A percentile compares a stretch with the other conserved stretches of the same genome.
These are phyloP conservation scores for Proliferodiscus dingleyae DNA, from an alignment of 2,329 filamentous ascomycete species.

Conservation along the genomic window DNA sequence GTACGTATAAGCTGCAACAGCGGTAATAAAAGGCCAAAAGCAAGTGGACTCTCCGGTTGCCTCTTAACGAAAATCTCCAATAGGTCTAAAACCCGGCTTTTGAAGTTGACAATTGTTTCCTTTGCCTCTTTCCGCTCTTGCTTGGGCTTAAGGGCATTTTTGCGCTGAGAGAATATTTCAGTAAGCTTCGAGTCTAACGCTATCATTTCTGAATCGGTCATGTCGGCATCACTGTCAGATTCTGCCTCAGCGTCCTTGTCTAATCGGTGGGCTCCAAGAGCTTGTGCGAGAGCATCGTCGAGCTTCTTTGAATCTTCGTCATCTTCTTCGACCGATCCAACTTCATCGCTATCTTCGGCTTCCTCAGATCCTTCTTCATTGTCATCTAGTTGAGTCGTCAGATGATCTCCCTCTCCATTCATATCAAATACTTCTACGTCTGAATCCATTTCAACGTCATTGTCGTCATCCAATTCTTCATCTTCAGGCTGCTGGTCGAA, in stretches of 20 bases:
- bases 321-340: conserved; percentile 33
- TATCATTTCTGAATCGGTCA: conserved; percentile 96
- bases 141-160: conserved; percentile 63
- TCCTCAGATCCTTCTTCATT: conserved; percentile 36
- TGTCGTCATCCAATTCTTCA: conserved; percentile 42
- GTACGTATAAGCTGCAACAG: conserved; percentile 70
- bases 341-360: conserved; percentile 33
- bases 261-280: conserved; percentile 66
- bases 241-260: conserved; percentile 55
- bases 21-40: conserved; percentile 67
- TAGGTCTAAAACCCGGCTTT: conserved; percentile 86
- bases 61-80: conserved; percentile 80
- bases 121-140: conserved; percentile 84
- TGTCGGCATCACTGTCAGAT: conserved; percentile 66
- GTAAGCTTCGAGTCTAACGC: conserved; percentile 76
- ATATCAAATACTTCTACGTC: conserved; percentile 47
- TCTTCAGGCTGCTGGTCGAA: conserved; percentile 67
- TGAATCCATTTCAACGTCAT: conserved; percentile 36
- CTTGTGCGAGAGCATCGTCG: conserved; percentile 70
- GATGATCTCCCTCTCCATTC: conserved; percentile 39
- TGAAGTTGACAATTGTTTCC: conserved; percentile 88
- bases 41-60: conserved; percentile 62
- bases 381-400: conserved; percentile 35
- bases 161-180: conserved; percentile 77
- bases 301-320: conserved; percentile 39